Percentiles rank a stretch among this genome's conserved stretches.
Conservation (phyloP, 768 basidiomycete species). For the Suillus occidentalis region DNA sequence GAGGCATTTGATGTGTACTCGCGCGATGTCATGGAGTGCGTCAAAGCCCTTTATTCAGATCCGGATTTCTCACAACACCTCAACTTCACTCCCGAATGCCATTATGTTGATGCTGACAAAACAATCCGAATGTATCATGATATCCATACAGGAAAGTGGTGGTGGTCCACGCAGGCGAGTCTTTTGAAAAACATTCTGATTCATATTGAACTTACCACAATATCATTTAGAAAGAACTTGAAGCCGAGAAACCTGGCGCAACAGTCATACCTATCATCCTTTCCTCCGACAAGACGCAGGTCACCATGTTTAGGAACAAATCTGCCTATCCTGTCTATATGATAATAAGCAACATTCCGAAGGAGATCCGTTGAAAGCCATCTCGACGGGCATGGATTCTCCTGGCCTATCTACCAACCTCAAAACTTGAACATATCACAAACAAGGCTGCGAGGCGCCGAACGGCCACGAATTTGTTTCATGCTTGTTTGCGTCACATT, state of each 20-base stretch:
- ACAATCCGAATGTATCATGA: constrained; percentile 37
- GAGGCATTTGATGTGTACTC: constrained; percentile 34
- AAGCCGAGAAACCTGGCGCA: constrained; percentile 1
- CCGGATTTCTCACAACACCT: constrained; percentile 33
- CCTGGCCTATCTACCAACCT: constrained; percentile 8
- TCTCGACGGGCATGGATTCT: constrained; percentile 8
- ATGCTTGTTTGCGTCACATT: constrained; percentile 33
- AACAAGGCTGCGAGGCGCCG: constrained; percentile 22
- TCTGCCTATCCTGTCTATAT: constrained; percentile 22
- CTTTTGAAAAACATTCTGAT: background rate
- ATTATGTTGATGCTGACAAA: constrained; percentile 33
- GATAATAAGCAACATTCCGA: constrained; percentile 39
- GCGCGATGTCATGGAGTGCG: constrained; percentile 37
- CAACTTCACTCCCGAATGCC: constrained; percentile 35
- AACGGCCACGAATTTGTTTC: constrained; percentile 36
- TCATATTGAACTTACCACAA: background rate
- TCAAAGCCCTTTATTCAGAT: constrained; percentile 35
- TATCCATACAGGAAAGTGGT: constrained; percentile 44
- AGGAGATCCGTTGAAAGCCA: constrained; percentile 25
- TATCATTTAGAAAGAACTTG: constrained; percentile 15
- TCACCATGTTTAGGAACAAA: constrained; percentile 20
- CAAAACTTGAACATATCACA: constrained; percentile 8
- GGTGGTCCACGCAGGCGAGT: constrained; percentile 49
- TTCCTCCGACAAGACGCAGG: constrained; percentile 27
- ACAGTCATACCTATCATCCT: constrained; percentile 3